phyloP scores from a whole-genome alignment of 106 monocot species.

The Vanilla planifolia region DNA sequence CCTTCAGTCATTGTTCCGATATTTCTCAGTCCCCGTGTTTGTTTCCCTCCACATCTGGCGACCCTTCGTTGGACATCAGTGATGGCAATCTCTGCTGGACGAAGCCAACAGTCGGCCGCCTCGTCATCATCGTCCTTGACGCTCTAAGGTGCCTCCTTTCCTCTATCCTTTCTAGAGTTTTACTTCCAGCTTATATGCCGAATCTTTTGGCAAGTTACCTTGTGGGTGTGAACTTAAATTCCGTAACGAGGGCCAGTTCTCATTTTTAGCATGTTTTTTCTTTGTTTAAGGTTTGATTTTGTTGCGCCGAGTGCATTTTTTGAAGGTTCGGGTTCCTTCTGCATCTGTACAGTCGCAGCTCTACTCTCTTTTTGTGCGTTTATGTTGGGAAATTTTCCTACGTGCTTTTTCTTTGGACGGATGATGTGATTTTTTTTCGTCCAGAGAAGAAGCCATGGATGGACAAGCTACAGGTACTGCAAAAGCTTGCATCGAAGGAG shows the following conservation, averaged over 20 bases:
- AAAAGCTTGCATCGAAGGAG: slow-evolving; percentile 49
- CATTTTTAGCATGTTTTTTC: neutral
- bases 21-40: slow-evolving; percentile 22
- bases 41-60: slow-evolving; percentile 1
- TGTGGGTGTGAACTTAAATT: neutral
- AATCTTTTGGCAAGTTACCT: neutral
- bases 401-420: neutral
- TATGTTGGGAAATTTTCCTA: neutral
- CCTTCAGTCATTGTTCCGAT: slow-evolving; percentile 63
- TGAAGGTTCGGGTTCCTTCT: slow-evolving; percentile 30
- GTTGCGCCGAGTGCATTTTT: slow-evolving; percentile 86
- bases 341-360: neutral
- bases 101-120: slow-evolving; percentile 59
- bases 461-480: slow-evolving; percentile 78
- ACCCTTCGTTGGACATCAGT: slow-evolving; percentile 1
- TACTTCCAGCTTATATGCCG: neutral
- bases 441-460: slow-evolving; percentile 84
- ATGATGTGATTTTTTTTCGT: slow-evolving; percentile 7
- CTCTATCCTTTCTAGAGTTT: neutral
- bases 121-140: slow-evolving; percentile 85
- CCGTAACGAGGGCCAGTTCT: neutral
- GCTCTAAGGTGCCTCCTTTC: slow-evolving; percentile 51
- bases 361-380: neutral
- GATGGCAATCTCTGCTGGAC: slow-evolving; percentile 51
- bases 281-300: slow-evolving; percentile 61